phyloP scores from a whole-genome alignment of 2,329 filamentous ascomycete species.

The Dothideomycetes sp. region DNA sequence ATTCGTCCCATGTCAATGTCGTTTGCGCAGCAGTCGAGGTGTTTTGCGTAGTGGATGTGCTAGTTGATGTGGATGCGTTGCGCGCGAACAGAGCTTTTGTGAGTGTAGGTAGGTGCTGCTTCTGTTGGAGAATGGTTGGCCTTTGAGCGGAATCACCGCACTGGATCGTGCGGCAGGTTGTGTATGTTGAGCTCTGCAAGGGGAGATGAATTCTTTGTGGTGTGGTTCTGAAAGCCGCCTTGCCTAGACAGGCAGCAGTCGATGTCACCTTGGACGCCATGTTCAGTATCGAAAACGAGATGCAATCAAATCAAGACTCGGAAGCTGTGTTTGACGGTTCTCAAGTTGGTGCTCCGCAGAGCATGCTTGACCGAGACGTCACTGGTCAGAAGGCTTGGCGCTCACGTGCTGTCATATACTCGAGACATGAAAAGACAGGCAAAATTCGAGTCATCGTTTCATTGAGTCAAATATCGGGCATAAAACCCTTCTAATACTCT shows the following conservation, averaged over 20 bases:
- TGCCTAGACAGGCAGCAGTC: not conserved
- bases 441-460: too few species aligned
- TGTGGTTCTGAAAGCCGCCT: not conserved
- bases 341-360: too few species aligned
- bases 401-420: too few species aligned
- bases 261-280: not conserved
- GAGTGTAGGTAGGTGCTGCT: not conserved
- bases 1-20: slow-evolving; percentile 66
- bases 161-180: not conserved
- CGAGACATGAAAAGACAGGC: too few species aligned
- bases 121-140: not conserved
- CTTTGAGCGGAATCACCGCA: not conserved
- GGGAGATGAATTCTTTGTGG: not conserved
- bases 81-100: not conserved
- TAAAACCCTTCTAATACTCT: too few species aligned
- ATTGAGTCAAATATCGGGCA: too few species aligned
- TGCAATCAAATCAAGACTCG: not conserved
- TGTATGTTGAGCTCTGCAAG: not conserved
- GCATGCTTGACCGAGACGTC: too few species aligned
- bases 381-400: too few species aligned
- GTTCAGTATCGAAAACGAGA: too few species aligned
- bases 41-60: not conserved
- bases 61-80: not conserved
- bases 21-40: not conserved
- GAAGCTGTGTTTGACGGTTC: not conserved